Evolutionary conservation across 306 rosid species (phyloP).

Genomic region (Datisca glomerata): DNA sequence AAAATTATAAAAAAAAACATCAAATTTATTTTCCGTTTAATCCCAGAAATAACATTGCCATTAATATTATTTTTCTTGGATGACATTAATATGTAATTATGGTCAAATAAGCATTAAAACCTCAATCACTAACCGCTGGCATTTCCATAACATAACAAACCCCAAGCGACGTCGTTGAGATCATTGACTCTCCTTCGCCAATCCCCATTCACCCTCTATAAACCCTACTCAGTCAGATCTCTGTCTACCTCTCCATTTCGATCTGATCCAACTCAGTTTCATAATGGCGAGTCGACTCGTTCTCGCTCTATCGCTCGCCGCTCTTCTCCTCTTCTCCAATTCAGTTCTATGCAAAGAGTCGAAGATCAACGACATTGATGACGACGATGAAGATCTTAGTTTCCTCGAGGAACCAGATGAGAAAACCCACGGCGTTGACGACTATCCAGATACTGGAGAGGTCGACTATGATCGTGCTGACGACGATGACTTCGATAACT

Average conservation of each 20-base stretch:
- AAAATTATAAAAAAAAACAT: no score
- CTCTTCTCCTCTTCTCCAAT: conserved; percentile 53
- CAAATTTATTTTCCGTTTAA: no score
- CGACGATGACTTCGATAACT: conserved; percentile 40
- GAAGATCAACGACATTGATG: conserved; percentile 10
- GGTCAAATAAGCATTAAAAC: no score
- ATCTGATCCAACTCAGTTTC: conserved; percentile 6
- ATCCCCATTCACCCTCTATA: not conserved
- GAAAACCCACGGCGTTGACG: conserved; percentile 6
- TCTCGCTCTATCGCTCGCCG: conserved; percentile 32
- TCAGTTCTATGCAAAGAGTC: conserved; percentile 37
- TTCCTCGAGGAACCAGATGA: conserved; percentile 66
- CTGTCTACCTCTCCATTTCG: conserved; percentile 10
- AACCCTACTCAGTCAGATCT: conserved; percentile 13
- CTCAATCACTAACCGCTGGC: no score
- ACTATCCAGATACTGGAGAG: conserved; percentile 25
- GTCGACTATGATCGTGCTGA: conserved; percentile 17
- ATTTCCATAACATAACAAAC: conserved; percentile 1
- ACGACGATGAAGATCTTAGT: conserved; percentile 77
- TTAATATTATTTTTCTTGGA: no score
- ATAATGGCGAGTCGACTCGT: conserved; percentile 47
- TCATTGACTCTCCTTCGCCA: not conserved
- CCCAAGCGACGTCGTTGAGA: conserved; percentile 5
- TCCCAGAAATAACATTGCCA: no score
- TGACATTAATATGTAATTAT: no score